Evolutionary conservation across 2,329 filamentous ascomycete species (phyloP), one percentile per base, ranked within the genome.

Genomic region (Arthrobotrys iridis): DNA sequence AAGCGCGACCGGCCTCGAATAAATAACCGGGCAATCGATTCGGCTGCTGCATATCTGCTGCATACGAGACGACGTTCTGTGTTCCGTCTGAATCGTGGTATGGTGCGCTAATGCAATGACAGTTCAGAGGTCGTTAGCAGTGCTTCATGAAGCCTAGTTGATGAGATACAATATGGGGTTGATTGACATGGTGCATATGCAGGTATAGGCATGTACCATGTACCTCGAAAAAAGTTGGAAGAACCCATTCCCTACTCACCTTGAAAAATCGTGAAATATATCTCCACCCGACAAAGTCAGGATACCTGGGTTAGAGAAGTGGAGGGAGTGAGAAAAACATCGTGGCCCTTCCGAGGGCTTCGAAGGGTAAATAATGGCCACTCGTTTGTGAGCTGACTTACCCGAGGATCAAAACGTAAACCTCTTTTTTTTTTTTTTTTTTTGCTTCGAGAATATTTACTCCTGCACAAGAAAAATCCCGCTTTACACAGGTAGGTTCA

Each of bases 21-120:
- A 66, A 62, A 74, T 74, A 74, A 33, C 52, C 40, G 7, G 50
- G 18, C 24, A 57, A 30, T 62, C 70, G 45, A 58, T 58, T 55
- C 24, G 70, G 70, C 26, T 74, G 60, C 70, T 74, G 60, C 70
- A 66, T 66, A 62, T n/a, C n/a, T n/a, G 26, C 24, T 37, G 30
- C 28, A 40, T 46, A 62, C 33, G 43, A 45, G 46, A 43, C 30
- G 30, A 43, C 11, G 41, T 45, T 60, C 18, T 18, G 58, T 52
- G 59, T 55, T 37, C 50, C 20, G 40, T 35, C 35, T 55, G 58
- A 6, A 41, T 65, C 45, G 60, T 57, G 45, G n/a, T n/a, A 66
- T 37, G 15, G 46, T 57, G 62, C 35, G 24, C 40, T 60, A 40
- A 52, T 70, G 55, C 48, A 70, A 45, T 37, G 26, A 60, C 58